Evolutionary conservation across 2,329 filamentous ascomycete species (phyloP).

Genomic region (Aspergillus sp.): DNA sequence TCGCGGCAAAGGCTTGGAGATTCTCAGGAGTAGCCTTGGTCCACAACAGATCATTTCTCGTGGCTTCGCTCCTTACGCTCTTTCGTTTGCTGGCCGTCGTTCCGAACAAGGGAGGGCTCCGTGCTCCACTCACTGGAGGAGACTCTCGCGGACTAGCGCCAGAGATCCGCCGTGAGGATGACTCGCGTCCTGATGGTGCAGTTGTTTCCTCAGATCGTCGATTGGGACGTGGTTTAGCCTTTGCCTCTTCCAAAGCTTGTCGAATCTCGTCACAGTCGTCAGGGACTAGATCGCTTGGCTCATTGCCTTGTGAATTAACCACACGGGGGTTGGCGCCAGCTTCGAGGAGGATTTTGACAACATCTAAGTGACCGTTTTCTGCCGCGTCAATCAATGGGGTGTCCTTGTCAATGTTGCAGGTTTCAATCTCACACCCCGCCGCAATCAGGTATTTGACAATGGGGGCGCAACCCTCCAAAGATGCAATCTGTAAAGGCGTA

Average conservation of each 20-base stretch:
- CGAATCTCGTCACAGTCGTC: conserved; percentile 83
- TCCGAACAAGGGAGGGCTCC: conserved; percentile 46
- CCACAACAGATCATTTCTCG: conserved; percentile 56
- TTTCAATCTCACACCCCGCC: conserved; percentile 83
- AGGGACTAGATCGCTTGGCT: conserved; percentile 82
- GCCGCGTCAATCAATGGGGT: conserved; percentile 95
- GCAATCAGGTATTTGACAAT: conserved; percentile 87
- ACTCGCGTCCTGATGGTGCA: conserved; percentile 39
- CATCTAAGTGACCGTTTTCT: conserved; percentile 89
- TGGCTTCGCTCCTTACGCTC: conserved; percentile 55
- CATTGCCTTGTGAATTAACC: conserved; percentile 88
- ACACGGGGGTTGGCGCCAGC: conserved; percentile 91
- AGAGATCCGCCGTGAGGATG: conserved; percentile 48
- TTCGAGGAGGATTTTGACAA: conserved; percentile 80
- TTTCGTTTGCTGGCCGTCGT: conserved; percentile 44
- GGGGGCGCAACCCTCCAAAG: conserved; percentile 81
- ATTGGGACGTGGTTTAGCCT: conserved; percentile 57
- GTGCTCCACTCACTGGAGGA: conserved; percentile 42
- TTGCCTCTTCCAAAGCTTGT: conserved; percentile 67
- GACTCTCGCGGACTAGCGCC: conserved; percentile 52
- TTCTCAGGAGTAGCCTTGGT: conserved; percentile 56
- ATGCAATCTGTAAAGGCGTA: conserved; percentile 90
- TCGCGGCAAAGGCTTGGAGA: conserved; percentile 53
- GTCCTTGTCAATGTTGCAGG: conserved; percentile 77
- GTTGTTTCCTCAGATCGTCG: conserved; percentile 50